Evolutionary conservation across 306 rosid genomes (phyloP).

Genomic region (Cucurbita argyrosperma): DNA sequence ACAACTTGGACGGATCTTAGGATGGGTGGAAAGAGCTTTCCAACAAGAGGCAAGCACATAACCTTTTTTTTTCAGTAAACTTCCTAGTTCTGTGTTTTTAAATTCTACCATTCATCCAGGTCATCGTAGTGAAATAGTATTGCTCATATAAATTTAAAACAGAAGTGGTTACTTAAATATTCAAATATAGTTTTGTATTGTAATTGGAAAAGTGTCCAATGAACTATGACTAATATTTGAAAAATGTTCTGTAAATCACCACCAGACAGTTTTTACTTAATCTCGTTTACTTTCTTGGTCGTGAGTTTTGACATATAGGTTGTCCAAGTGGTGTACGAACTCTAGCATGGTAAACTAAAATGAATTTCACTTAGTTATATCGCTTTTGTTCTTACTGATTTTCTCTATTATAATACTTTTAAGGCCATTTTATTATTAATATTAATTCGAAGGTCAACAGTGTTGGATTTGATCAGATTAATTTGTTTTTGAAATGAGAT

Average conservation of each 20-base stretch:
- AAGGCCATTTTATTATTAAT: neutral
- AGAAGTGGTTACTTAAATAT: neutral
- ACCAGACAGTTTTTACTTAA: neutral
- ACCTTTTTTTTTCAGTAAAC: slow-evolving; percentile 1
- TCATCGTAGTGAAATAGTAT: neutral
- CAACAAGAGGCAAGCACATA: slow-evolving; percentile 59
- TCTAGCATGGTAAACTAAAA: neutral
- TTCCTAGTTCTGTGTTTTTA: neutral
- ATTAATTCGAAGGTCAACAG: neutral
- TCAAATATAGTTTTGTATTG: neutral
- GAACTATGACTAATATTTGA: neutral
- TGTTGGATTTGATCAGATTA: neutral
- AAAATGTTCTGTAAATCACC: neutral
- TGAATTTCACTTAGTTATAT: neutral
- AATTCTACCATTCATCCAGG: neutral
- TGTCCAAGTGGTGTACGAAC: neutral
- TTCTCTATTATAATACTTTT: neutral
- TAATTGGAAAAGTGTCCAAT: neutral
- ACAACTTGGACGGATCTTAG: slow-evolving; percentile 80
- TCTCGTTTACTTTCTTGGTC: neutral
- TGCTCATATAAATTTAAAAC: neutral
- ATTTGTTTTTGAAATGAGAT: neutral
- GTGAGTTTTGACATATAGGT: neutral
- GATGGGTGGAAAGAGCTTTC: slow-evolving; percentile 91
- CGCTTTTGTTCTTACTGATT: neutral